Conservation (phyloP, 208 protist genomes). For the Spongospora subterranea region DNA sequence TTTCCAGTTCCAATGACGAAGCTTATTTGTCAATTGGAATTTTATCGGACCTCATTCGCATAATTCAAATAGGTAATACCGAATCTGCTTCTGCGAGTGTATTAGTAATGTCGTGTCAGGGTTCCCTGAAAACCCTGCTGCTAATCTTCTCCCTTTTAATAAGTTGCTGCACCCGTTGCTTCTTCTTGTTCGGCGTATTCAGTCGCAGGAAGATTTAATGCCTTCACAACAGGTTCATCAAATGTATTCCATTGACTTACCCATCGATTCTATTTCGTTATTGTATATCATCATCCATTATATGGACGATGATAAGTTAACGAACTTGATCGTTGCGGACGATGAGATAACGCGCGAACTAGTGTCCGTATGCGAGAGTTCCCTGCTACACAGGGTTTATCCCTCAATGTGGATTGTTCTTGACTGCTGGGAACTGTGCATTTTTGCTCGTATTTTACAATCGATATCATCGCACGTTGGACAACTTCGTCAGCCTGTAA, state of each 20-base stretch:
- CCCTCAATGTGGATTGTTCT: conserved; percentile 50
- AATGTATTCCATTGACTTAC: not conserved
- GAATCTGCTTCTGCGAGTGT: not conserved
- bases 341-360: not conserved
- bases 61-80: not conserved
- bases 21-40: conserved; percentile 23
- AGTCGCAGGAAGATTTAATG: not conserved
- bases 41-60: not conserved
- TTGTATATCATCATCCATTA: conserved; percentile 22
- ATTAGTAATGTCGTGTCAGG: not conserved
- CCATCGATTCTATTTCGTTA: not conserved
- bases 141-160: not conserved
- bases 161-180: not conserved
- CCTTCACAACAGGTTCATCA: conserved; percentile 36
- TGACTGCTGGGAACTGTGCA: not conserved
- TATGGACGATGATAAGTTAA: not conserved
- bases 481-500: not conserved
- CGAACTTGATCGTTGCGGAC: not conserved
- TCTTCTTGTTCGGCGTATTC: not conserved
- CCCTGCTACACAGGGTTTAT: not conserved
- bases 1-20: not conserved
- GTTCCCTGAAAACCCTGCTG: not conserved
- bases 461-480: not conserved
- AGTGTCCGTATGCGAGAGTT: not conserved
- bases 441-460: not conserved